Percentiles rank a stretch among this genome's conserved stretches.
Conservation (phyloP, 768 basidiomycete genomes). For the Lactarius sanguifluus region DNA sequence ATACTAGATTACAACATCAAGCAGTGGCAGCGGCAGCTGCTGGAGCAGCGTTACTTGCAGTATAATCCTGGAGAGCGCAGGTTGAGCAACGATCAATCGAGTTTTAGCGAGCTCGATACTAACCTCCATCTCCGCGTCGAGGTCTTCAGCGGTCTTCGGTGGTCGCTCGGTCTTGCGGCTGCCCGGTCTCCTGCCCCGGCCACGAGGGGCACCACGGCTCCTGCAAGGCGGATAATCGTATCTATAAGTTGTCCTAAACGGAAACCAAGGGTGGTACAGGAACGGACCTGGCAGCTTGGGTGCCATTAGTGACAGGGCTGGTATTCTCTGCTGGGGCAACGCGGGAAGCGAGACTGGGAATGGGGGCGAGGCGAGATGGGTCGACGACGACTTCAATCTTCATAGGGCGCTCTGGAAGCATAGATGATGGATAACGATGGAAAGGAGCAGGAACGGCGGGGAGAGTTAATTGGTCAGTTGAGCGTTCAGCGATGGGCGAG, state of each 20-base stretch:
- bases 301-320: conserved; percentile 37
- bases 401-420: conserved; percentile 85
- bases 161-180: conserved; percentile 59
- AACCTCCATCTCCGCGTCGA: conserved; percentile 99
- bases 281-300: conserved; percentile 41
- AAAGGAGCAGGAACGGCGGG: conserved; percentile 30
- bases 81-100: background rate
- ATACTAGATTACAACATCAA: conserved; percentile 25
- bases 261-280: conserved; percentile 29
- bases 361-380: conserved; percentile 64
- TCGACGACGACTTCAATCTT: conserved; percentile 97
- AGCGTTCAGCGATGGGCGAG: conserved; percentile 35
- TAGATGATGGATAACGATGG: conserved; percentile 35
- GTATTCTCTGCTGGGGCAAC: conserved; percentile 71
- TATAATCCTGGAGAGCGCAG: conserved; percentile 56
- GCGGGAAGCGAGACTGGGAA: conserved; percentile 71
- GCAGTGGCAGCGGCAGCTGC: conserved; percentile 33
- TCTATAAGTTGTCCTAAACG: conserved; percentile 2
- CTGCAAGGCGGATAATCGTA: conserved; percentile 4
- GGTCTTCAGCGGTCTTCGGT: conserved; percentile 80
- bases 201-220: conserved; percentile 32
- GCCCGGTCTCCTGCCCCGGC: conserved; percentile 48
- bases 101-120: conserved; percentile 30
- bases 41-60: conserved; percentile 53
- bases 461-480: conserved; percentile 41